A percentile compares a stretch with the other conserved stretches of the same genome.
Conservation (phyloP, 352 stramenopile species). For the Blastocystis sp. region DNA sequence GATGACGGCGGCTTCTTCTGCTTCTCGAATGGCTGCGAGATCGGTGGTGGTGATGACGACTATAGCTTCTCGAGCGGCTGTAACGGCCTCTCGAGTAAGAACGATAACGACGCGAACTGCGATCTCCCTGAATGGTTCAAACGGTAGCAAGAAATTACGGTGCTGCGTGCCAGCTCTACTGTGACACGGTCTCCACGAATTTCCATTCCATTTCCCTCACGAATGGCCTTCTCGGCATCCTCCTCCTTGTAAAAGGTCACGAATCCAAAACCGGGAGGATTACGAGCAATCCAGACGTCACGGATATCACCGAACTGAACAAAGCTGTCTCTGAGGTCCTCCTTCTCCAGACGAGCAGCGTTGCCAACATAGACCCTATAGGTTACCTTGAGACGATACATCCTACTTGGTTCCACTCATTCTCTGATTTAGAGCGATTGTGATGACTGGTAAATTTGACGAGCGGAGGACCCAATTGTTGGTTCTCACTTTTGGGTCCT, state of each 20-base stretch:
- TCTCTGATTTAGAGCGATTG: background rate
- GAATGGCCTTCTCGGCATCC: slow-evolving; percentile 58
- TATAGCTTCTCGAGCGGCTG: slow-evolving; percentile 28
- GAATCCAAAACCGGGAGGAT: slow-evolving; percentile 61
- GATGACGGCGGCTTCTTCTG: slow-evolving; percentile 34
- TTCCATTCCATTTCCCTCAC: slow-evolving; percentile 58
- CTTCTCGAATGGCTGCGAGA: slow-evolving; percentile 30
- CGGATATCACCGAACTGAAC: slow-evolving; percentile 59
- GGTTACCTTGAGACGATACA: background rate
- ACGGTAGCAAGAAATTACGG: background rate
- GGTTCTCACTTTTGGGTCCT: no score
- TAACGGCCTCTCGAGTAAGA: background rate
- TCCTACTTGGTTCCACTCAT: slow-evolving; percentile 36
- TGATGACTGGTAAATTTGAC: background rate
- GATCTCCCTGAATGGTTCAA: background rate
- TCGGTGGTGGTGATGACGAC: slow-evolving; percentile 16
- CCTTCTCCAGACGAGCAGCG: slow-evolving; percentile 9
- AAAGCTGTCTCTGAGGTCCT: slow-evolving; percentile 60
- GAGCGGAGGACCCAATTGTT: background rate
- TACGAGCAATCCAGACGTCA: slow-evolving; percentile 61
- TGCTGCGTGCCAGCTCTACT: slow-evolving; percentile 11
- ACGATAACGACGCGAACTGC: background rate
- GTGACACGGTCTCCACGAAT: slow-evolving; percentile 54
- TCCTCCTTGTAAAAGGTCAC: slow-evolving; percentile 59
- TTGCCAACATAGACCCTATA: slow-evolving; percentile 50